Percentiles rank a stretch among this genome's conserved stretches.
Evolutionary conservation across 371 early-diverging fungal genomes (phyloP).

Genomic region (Mortierella sp.): DNA sequence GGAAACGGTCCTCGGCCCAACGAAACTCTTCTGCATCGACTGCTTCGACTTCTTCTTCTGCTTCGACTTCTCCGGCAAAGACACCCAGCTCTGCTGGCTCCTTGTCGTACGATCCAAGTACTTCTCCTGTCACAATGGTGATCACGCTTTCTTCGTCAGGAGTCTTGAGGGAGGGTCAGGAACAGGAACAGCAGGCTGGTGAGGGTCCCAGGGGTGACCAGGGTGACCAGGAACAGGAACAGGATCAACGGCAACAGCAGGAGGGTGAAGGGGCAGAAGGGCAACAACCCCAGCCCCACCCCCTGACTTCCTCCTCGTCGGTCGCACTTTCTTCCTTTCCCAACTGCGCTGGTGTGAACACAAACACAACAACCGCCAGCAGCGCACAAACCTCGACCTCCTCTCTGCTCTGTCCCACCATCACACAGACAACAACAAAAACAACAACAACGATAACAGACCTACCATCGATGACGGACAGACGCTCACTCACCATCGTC

Average conservation of each 20-base stretch:
- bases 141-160: neutral
- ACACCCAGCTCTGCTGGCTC: neutral
- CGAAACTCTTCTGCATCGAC: constrained; percentile 13
- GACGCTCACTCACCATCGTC: constrained; percentile 24
- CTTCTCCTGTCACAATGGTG: constrained; percentile 1
- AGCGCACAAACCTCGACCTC: constrained; percentile 20
- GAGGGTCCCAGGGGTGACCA: neutral
- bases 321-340: constrained; percentile 2
- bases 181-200: neutral
- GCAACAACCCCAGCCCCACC: neutral
- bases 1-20: constrained; percentile 24
- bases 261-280: neutral
- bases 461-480: constrained; percentile 8
- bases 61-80: neutral
- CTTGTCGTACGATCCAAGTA: neutral
- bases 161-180: neutral
- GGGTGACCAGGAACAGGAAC: neutral
- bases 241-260: neutral
- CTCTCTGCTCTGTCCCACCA: constrained; percentile 11
- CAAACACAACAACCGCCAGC: neutral
- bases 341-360: neutral
- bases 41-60: neutral
- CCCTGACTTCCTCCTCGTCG: neutral
- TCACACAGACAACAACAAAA: constrained; percentile 4
- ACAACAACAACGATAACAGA: constrained; percentile 8